phyloP scores from a whole-genome alignment of 129 eudicot genomes.

The Tanacetum coccineum region DNA sequence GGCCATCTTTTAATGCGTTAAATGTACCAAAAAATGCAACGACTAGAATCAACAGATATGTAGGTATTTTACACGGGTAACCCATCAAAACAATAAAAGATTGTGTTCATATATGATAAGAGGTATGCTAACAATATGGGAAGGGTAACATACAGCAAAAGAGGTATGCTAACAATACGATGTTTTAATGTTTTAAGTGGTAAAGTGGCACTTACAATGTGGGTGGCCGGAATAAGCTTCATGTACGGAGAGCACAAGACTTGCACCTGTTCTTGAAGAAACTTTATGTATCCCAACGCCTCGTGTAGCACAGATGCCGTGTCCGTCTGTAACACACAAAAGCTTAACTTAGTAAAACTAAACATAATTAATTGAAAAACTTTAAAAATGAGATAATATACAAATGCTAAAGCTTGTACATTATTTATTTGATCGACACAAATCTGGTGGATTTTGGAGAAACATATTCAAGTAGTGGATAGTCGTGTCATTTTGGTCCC shows the following conservation, averaged over 20 bases:
- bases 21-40: no score
- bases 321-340: constrained; percentile 52
- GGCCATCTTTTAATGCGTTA: no score
- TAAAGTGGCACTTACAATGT: constrained; percentile 12
- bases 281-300: constrained; percentile 78
- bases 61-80: no score
- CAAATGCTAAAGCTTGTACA: background rate
- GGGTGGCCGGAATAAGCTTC: constrained; percentile 39
- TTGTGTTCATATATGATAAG: no score
- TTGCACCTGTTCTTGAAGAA: constrained; percentile 85
- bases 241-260: constrained; percentile 82
- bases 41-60: no score
- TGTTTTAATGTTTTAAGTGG: background rate
- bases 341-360: no score
- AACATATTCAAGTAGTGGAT: background rate
- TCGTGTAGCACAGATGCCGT: constrained; percentile 92
- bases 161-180: background rate
- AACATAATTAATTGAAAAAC: no score
- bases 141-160: background rate
- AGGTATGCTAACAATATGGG: background rate
- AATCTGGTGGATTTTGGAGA: background rate
- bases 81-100: no score
- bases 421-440: background rate
- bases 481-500: background rate
- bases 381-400: no score